Evolutionary conservation across 2,329 filamentous ascomycete genomes (phyloP), one percentile per base, ranked within the genome.

Genomic region (Colletotrichum chlorophyti): DNA sequence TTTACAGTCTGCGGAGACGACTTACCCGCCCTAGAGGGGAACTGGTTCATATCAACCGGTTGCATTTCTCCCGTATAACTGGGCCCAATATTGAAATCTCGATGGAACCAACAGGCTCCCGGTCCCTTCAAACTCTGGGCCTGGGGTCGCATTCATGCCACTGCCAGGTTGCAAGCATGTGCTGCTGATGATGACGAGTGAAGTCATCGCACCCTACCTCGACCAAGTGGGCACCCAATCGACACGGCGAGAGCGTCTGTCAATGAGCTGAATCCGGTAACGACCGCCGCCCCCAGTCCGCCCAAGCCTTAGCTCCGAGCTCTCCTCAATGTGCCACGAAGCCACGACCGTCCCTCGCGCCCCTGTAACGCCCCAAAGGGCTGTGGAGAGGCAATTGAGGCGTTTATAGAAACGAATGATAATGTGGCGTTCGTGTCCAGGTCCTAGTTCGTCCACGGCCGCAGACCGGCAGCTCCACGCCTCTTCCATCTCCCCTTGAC

Each of bases 181-280:
- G 26, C 50, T 50, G 27, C 34, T 32, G 55, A 61, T 61, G 59
- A 61, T 61, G 59, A 60, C 21, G 27, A 23, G 59, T 61, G 59
- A 61, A 52, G 59, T 61, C 59, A 61, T 61, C 55, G 49, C 55
- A n/a, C 38, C 48, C 50, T 32, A 17, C 17, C 19, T 35, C 35
- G 37, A 9, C 17, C 31, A 41, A 35, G 41, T 46, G 31, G 47
- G 42, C 49, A 54, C 34, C 55, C 55, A 60, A 61, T 61, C 42
- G 52, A 21, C 38, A 34, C 10, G 34, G 19, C 41, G 4, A 17
- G 23, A n/a, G 35, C 14, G 55, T 49, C 26, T 23, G 46, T 61
- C 54, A 49, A 54, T 61, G 49, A 55, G 60, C 31, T 49, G 53
- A 40, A 60, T 51, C 32, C 55, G 24, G 48, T 34, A 60, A 27